Percentiles rank a stretch among this genome's conserved stretches.
Conservation (phyloP, 331 rosid genomes). For the Prunus yedoensis region DNA sequence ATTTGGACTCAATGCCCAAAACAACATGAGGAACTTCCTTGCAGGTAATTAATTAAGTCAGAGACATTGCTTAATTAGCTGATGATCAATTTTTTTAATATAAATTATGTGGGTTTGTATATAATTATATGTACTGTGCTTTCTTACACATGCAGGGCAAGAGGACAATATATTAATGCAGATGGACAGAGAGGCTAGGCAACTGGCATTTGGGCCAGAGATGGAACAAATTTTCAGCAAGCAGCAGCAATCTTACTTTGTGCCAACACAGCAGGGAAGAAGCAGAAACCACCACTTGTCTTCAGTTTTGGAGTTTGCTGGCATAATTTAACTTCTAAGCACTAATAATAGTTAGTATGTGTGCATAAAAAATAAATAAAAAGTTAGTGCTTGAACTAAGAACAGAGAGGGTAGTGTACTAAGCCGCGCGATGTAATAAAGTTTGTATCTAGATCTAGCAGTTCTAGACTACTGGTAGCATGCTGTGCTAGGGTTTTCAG, state of each 20-base stretch:
- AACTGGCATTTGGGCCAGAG: constrained; percentile 41
- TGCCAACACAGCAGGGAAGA: constrained; percentile 9
- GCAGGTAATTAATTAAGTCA: constrained; percentile 3
- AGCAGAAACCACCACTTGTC: background rate
- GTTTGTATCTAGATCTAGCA: background rate
- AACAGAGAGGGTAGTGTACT: background rate
- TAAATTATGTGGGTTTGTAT: too few species aligned
- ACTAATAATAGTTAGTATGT: too few species aligned
- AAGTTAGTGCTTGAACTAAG: too few species aligned
- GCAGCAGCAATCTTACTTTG: constrained; percentile 47
- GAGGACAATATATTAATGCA: constrained; percentile 46
- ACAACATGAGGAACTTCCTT: constrained; percentile 42
- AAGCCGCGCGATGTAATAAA: background rate
- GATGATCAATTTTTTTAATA: too few species aligned
- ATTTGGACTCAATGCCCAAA: constrained; percentile 40
- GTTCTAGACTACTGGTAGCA: background rate
- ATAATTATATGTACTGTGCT: background rate
- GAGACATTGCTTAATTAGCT: background rate
- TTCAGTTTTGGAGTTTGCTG: background rate
- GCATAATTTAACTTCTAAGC: background rate
- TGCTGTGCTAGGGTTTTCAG: background rate
- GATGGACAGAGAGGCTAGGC: constrained; percentile 45
- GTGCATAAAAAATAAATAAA: background rate
- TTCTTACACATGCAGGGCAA: constrained; percentile 32
- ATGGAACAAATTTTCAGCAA: constrained; percentile 42